Conservation (phyloP, 805 yeast genomes). For the Ogataea paraovalis region DNA sequence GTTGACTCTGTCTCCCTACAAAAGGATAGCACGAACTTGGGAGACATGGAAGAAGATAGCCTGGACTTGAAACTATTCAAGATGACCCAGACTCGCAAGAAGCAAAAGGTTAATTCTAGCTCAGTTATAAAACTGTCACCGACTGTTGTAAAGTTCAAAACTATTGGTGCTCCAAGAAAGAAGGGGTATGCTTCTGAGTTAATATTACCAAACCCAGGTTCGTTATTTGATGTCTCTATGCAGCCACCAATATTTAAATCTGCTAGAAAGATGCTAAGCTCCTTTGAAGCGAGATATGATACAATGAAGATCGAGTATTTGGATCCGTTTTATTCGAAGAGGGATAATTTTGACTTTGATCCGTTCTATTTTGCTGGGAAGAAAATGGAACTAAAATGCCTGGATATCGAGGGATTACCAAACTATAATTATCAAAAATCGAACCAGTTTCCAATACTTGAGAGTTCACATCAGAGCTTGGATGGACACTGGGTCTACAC, state of each 20-base stretch:
- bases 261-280: conserved; percentile 17
- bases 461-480: no score
- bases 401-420: conserved; percentile 27
- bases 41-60: conserved; percentile 3
- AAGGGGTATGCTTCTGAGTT: neutral
- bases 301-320: conserved; percentile 48
- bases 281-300: conserved; percentile 40
- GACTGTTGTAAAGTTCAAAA: neutral
- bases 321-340: conserved; percentile 61
- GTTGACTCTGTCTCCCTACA: neutral
- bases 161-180: neutral
- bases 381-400: conserved; percentile 46
- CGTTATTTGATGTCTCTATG: conserved; percentile 9
- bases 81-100: conserved; percentile 13
- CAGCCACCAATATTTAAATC: conserved; percentile 18
- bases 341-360: conserved; percentile 44
- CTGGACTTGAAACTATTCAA: conserved; percentile 10
- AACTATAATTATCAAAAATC: conserved; percentile 10
- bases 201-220: neutral
- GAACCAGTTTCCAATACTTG: no score
- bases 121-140: neutral
- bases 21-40: conserved; percentile 9
- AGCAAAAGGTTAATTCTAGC: neutral
- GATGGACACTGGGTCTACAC: no score
- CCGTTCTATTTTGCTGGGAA: conserved; percentile 69